Evolutionary conservation across 495 filamentous ascomycete species (phyloP), one percentile per base, ranked within the genome.

Genomic region (Pseudevernia furfuracea): DNA sequence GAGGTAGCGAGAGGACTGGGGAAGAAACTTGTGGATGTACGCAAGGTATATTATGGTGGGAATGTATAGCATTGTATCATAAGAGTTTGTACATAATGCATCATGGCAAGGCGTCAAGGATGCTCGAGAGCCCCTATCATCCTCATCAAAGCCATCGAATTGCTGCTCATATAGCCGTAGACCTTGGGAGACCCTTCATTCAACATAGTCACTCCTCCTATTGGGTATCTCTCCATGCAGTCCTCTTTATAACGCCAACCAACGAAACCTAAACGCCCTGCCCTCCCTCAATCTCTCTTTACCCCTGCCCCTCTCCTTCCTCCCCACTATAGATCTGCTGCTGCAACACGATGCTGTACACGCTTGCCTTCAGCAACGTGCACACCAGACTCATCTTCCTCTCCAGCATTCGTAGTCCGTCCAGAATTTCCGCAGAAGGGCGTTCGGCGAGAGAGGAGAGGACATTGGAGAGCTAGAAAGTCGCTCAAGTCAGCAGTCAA

Each of bases 271-370:
- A 32, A 62, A 34, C 37, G 36, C 30, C 56, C 39, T 15, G 2
- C 30, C 52, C 10, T 44, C 44, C 56, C 19, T 9, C 36, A 2
- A 15, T 32, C 32, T 30, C 23, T 52, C 59, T 39, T 38, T 44
- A 46, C 12, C 52, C 59, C 66, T 70, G 62, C 63, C 77, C 74
- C 63, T 63, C 68, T 58, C 70, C 64, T 44, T 78, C 71, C 60
- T 74, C 75, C 5, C 70, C 74, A 25, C 68, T 67, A 67, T 75
- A 85, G 63, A 95, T 94, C 83, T 97, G 89, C 80, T 97, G 91
- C 81, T 97, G 91, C 78, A 98, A 74, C 68, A 98, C 92, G 79
- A 98, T 97, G 73, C 89, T 94, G 75, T 97, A 97, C 58, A 97
- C 94, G 75, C 93, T 97, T 39, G 94, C 93, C 79, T 98, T 97